Evolutionary conservation across 2,329 filamentous ascomycete species (phyloP).

Genomic region (Bipolaris sorokiniana): DNA sequence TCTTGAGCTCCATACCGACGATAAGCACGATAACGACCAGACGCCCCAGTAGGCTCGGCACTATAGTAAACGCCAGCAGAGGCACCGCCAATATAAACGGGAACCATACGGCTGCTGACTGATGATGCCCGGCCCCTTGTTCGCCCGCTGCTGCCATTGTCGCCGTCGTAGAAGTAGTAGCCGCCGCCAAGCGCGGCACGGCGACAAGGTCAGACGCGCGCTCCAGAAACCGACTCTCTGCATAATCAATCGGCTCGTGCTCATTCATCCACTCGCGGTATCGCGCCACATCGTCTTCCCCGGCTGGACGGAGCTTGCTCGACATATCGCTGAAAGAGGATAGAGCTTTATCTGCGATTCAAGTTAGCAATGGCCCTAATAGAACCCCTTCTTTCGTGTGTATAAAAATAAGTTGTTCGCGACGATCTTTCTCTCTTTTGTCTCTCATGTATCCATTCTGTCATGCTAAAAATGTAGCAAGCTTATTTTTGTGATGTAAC

Average conservation of each 20-base stretch:
- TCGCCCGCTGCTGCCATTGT: no score
- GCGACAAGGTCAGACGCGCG: constrained; percentile 61
- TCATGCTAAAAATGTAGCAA: no score
- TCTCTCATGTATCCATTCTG: no score
- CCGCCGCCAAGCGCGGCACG: constrained; percentile 21
- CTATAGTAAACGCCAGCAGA: constrained; percentile 52
- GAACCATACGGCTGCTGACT: constrained; percentile 42
- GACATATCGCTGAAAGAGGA: constrained; percentile 63
- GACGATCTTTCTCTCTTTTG: background rate
- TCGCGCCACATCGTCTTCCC: constrained; percentile 57
- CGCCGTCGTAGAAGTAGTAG: no score
- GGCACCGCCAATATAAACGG: constrained; percentile 50
- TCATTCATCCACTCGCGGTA: constrained; percentile 64
- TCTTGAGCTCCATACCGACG: constrained; percentile 43
- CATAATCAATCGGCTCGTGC: constrained; percentile 62
- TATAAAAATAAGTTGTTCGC: background rate
- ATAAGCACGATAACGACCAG: constrained; percentile 50
- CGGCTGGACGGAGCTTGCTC: constrained; percentile 59
- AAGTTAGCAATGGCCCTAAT: constrained; percentile 20
- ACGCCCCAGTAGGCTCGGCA: constrained; percentile 51
- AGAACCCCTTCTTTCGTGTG: background rate
- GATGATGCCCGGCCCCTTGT: constrained; percentile 18
- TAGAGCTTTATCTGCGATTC: constrained; percentile 56
- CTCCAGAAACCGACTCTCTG: constrained; percentile 67
- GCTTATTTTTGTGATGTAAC: no score